Evolutionary conservation across 208 protist genomes (phyloP), one percentile per base, ranked within the genome.

Genomic region (Zelonia costaricensis): DNA sequence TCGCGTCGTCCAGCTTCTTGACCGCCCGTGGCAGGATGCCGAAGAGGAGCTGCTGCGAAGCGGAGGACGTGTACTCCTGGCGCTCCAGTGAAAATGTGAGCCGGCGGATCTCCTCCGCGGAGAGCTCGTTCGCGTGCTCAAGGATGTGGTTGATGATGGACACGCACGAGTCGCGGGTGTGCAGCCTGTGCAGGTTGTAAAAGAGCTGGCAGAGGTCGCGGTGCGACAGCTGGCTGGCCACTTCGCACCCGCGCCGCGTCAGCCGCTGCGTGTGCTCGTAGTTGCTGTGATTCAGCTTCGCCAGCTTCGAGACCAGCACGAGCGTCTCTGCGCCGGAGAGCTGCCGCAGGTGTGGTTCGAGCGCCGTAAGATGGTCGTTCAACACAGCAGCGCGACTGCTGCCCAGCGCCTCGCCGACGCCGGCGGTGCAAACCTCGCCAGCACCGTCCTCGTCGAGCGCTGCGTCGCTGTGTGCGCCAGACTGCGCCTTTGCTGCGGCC

Each of bases 91-190:
- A 62, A 49, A 82, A 78, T 15, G 69, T 64, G 8, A 96, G 54
- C 45, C 80, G 52, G n/a, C 69, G 70, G 7, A 91, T 58, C 16
- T 93, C 80, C 28, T 82, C 71, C 0, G 42, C 54, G 13, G 67
- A 65, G 22, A 92, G 58, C 15, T 74, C 78, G 10, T 66, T 44
- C 54, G 81, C 70, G 23, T 77, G 62, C 9, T 44, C 31, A 4
- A 81, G 49, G 47, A 96, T 74, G 42, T 62, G 79, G 42, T 91
- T 88, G 3, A 88, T 81, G 57, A 96, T 74, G 7, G 91, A 62
- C 35, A 78, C 68, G 25, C 91, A 70, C 0, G 91, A 96, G 63
- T 96, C 91, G 23, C 84, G 74, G 10, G 72, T 88, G 52, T 84
- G 56, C 30, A 96, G 67, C 45, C 78, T 88, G 44, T 80, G 76